A percentile compares a stretch with the other conserved stretches of the same genome.
Evolutionary conservation across 1,284 basidiomycete species (phyloP).

Genomic region (Ganoderma resinaceum): DNA sequence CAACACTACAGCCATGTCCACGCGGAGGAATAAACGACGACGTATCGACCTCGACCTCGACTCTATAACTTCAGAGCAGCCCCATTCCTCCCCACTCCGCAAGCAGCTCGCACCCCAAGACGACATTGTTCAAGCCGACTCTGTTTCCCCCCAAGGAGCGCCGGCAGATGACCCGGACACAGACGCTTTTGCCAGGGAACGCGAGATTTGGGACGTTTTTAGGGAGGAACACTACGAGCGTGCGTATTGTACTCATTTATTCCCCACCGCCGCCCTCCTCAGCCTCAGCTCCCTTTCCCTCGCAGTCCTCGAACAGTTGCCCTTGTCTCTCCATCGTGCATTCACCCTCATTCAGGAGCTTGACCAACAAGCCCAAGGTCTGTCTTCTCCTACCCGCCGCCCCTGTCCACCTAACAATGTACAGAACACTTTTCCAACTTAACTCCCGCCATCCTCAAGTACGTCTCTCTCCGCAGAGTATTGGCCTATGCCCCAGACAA

Average conservation of each 20-base stretch:
- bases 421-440: slow-evolving; percentile 35
- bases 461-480: slow-evolving; percentile 34
- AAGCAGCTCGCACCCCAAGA: not conserved
- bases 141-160: slow-evolving; percentile 8
- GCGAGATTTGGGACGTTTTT: slow-evolving; percentile 77
- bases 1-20: slow-evolving; percentile 9
- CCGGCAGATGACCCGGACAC: slow-evolving; percentile 24
- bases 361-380: slow-evolving; percentile 77
- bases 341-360: slow-evolving; percentile 84
- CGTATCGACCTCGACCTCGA: slow-evolving; percentile 12
- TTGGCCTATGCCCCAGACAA: slow-evolving; percentile 16
- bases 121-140: not conserved
- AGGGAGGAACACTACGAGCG: slow-evolving; percentile 84
- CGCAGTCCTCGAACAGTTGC: slow-evolving; percentile 85
- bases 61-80: not conserved
- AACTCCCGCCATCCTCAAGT: slow-evolving; percentile 35
- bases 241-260: slow-evolving; percentile 21
- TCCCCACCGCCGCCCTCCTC: not conserved
- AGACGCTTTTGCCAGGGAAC: slow-evolving; percentile 55
- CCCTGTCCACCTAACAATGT: not conserved
- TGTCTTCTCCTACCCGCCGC: slow-evolving; percentile 29
- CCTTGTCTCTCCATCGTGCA: slow-evolving; percentile 83
- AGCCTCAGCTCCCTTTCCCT: slow-evolving; percentile 2
- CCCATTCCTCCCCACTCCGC: not conserved
- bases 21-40: slow-evolving; percentile 18